Conservation (phyloP, 73 alveolate genomes). For the Durusdinium trenchii region DNA sequence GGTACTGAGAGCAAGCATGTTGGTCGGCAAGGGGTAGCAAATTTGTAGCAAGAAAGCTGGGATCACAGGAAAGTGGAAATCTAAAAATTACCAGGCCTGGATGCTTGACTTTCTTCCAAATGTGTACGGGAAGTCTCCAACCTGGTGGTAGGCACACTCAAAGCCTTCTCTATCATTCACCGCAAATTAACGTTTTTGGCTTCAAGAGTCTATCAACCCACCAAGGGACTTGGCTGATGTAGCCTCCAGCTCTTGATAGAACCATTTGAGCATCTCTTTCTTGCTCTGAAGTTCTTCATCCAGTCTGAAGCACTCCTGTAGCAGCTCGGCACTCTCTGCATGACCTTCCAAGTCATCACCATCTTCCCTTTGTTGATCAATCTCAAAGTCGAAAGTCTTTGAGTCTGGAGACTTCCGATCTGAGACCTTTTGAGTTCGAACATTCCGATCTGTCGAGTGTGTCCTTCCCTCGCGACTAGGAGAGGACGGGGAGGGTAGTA, state of each 20-base stretch:
- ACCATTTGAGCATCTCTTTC: constrained; percentile 51
- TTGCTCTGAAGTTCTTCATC: neutral
- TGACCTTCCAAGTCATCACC: neutral
- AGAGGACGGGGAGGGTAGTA: constrained; percentile 42
- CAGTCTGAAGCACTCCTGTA: constrained; percentile 14
- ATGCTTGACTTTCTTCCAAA: too few relatives aligned
- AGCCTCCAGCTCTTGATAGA: constrained; percentile 48
- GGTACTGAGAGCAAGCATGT: too few relatives aligned
- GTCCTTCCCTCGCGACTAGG: constrained; percentile 1
- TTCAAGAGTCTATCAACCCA: neutral
- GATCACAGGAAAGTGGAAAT: too few relatives aligned
- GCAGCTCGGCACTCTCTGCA: constrained; percentile 4
- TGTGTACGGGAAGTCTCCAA: too few relatives aligned
- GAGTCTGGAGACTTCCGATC: neutral
- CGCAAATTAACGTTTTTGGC: neutral
- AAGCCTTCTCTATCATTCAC: too few relatives aligned
- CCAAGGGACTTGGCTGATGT: constrained; percentile 36
- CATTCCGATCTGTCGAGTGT: neutral
- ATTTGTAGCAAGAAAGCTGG: too few relatives aligned
- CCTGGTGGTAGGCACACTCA: too few relatives aligned
- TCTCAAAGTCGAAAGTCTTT: neutral
- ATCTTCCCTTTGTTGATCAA: neutral
- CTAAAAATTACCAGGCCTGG: too few relatives aligned
- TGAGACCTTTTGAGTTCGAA: neutral
- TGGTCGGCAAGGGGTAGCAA: too few relatives aligned